phyloP scores from a whole-genome alignment of 352 stramenopile genomes.

The Phytophthora sansomeana region DNA sequence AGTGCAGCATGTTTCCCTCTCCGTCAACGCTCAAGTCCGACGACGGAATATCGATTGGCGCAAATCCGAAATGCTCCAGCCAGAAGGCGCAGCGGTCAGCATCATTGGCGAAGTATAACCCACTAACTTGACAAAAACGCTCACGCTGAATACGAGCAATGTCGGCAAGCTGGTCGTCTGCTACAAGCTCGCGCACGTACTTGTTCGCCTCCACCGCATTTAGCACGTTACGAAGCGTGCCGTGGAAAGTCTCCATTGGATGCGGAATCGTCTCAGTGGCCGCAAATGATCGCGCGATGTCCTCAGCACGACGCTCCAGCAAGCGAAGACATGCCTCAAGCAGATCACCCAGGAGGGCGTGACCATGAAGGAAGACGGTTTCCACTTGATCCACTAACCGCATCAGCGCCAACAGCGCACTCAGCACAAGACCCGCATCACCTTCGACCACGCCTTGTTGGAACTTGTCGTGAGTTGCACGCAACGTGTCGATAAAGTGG shows the following conservation, averaged over 20 bases:
- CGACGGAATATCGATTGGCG: conserved; percentile 39
- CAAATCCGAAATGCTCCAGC: conserved; percentile 73
- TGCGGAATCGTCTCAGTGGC: conserved; percentile 71
- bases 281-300: conserved; percentile 51
- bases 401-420: conserved; percentile 68
- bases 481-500: conserved; percentile 82
- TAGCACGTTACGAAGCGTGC: conserved; percentile 75
- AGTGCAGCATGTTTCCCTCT: conserved; percentile 39
- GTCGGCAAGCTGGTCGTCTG: conserved; percentile 57
- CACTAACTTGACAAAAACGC: conserved; percentile 80
- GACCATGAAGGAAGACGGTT: conserved; percentile 76
- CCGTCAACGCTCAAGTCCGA: conserved; percentile 16
- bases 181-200: conserved; percentile 72
- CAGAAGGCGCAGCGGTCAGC: conserved; percentile 61
- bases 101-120: conserved; percentile 68
- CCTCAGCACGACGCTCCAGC: conserved; percentile 47
- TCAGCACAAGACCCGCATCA: conserved; percentile 67
- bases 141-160: conserved; percentile 69
- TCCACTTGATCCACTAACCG: conserved; percentile 79
- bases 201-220: conserved; percentile 72
- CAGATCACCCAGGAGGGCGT: conserved; percentile 68
- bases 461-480: conserved; percentile 71
- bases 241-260: conserved; percentile 79
- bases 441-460: conserved; percentile 57
- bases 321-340: conserved; percentile 63